Percentiles rank a stretch among this genome's conserved stretches.
These are phyloP conservation scores for Russula sp. DNA, from an alignment of 768 basidiomycete species.

Conservation along the genomic window DNA sequence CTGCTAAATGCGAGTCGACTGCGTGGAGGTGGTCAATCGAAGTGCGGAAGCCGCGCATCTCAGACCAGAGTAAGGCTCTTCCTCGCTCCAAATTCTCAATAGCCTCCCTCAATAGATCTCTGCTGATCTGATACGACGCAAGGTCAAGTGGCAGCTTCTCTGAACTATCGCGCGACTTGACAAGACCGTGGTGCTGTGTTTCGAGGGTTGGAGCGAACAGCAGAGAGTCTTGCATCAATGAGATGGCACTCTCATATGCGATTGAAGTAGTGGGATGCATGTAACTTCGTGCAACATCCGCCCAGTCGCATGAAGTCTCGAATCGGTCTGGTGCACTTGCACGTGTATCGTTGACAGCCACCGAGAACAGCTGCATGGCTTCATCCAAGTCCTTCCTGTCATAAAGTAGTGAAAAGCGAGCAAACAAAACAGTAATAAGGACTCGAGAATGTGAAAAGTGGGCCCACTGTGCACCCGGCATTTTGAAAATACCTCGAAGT, in stretches of 20 bases:
- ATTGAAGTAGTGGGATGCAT: neutral
- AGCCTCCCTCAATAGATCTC: neutral
- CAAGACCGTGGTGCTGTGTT: neutral
- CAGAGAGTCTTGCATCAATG: neutral
- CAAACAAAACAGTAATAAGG: neutral
- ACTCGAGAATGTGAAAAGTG: neutral
- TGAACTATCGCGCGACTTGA: neutral
- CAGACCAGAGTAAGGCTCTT: neutral
- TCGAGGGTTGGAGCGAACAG: neutral
- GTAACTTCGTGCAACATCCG: neutral
- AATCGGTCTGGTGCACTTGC: neutral
- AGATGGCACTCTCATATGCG: neutral
- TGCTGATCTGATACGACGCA: neutral
- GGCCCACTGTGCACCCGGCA: neutral
- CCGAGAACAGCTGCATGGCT: neutral
- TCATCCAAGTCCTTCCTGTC: neutral
- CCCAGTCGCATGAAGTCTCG: neutral
- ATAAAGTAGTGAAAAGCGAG: neutral
- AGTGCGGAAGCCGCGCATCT: too few species aligned
- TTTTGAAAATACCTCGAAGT: neutral
- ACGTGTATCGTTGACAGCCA: neutral
- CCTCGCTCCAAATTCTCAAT: neutral
- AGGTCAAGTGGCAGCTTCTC: neutral
- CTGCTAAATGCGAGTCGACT: too few species aligned
- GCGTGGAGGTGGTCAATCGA: too few species aligned